Evolutionary conservation across 768 basidiomycete genomes (phyloP).

Genomic region (Mrakia hoshinonis): DNA sequence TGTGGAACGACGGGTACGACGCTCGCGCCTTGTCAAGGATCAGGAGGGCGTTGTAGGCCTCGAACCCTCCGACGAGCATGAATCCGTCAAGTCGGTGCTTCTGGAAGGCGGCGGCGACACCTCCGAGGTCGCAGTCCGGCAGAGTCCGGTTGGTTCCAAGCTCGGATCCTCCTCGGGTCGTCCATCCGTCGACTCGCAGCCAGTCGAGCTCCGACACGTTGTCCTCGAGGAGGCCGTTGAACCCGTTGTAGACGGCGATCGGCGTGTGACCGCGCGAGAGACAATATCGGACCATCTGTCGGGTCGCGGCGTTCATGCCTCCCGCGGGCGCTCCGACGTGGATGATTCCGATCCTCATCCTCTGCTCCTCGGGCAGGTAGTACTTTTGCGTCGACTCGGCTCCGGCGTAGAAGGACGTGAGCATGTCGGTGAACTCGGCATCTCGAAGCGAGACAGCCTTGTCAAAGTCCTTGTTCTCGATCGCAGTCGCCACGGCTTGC

Average conservation of each 20-base stretch:
- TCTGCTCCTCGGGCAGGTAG: slow-evolving; percentile 47
- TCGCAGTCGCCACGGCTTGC: slow-evolving; percentile 70
- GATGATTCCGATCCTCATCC: slow-evolving; percentile 44
- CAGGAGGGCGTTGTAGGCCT: slow-evolving; percentile 73
- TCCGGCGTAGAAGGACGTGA: slow-evolving; percentile 73
- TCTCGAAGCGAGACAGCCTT: slow-evolving; percentile 83
- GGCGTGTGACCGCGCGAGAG: slow-evolving; percentile 83
- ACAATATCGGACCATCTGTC: slow-evolving; percentile 88
- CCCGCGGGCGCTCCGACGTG: slow-evolving; percentile 90
- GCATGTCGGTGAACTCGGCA: slow-evolving; percentile 76
- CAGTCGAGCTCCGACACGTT: slow-evolving; percentile 76
- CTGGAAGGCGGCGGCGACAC: slow-evolving; percentile 85
- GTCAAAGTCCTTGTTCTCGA: slow-evolving; percentile 70
- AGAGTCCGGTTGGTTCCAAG: slow-evolving; percentile 89
- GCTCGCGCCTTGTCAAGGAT: slow-evolving; percentile 70
- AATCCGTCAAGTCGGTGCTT: slow-evolving; percentile 67
- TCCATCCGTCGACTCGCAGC: slow-evolving; percentile 96
- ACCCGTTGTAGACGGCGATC: slow-evolving; percentile 90
- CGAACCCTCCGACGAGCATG: slow-evolving; percentile 90
- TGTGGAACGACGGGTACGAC: slow-evolving; percentile 81
- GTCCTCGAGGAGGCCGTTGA: slow-evolving; percentile 87
- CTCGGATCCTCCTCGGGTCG: slow-evolving; percentile 90
- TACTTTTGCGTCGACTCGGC: slow-evolving; percentile 47
- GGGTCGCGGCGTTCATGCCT: slow-evolving; percentile 97
- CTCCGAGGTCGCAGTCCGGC: slow-evolving; percentile 77